Conservation (phyloP, 768 basidiomycete species). For the Trametes cubensis region DNA sequence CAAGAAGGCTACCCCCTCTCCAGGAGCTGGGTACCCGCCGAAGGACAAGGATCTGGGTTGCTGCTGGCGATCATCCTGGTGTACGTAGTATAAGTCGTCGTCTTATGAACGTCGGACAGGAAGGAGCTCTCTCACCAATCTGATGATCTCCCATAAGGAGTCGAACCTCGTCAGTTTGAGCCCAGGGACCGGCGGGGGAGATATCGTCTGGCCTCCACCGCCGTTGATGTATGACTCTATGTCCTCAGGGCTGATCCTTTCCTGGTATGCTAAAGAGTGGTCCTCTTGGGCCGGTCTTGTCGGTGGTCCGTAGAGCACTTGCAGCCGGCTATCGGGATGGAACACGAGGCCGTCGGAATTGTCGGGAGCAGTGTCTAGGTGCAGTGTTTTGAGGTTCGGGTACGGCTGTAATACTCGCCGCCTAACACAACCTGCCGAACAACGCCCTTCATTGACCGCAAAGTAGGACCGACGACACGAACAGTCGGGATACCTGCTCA, state of each 20-base stretch:
- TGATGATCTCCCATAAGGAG: conserved; percentile 3
- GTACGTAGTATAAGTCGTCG: background rate
- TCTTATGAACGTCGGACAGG: background rate
- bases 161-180: conserved; percentile 3
- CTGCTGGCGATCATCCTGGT: too few relatives aligned
- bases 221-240: background rate
- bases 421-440: background rate
- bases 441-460: too few relatives aligned
- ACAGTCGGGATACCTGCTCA: background rate
- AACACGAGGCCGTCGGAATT: background rate
- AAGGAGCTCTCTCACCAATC: background rate
- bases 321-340: background rate
- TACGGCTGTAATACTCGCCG: conserved; percentile 4
- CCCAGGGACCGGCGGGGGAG: background rate
- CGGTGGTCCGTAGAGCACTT: too few relatives aligned
- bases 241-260: background rate
- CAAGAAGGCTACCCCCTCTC: too few relatives aligned
- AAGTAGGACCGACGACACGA: background rate
- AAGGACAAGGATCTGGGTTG: too few relatives aligned
- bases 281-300: too few relatives aligned
- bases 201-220: background rate
- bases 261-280: too few relatives aligned
- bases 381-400: background rate
- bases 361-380: background rate
- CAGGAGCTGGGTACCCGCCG: too few relatives aligned